Percentiles rank a stretch among this genome's conserved stretches.
phyloP scores from a whole-genome alignment of 192 early-diverging fungal genomes.

The Podochytrium sp. region DNA sequence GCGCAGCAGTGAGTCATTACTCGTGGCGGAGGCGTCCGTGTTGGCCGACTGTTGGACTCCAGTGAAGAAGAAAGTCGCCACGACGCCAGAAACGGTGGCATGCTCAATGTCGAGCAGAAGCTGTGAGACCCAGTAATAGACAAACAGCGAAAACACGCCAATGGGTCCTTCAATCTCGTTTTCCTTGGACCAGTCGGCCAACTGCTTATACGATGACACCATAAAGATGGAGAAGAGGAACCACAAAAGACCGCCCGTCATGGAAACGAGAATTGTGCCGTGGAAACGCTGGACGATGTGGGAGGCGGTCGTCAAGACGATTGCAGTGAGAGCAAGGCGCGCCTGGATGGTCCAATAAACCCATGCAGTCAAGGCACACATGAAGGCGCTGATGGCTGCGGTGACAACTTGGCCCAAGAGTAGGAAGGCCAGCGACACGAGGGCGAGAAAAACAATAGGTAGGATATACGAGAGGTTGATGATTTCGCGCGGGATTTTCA shows the following conservation, averaged over 20 bases:
- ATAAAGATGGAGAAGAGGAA: slow-evolving; percentile 69
- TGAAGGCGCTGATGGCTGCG: slow-evolving; percentile 40
- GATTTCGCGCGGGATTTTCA: not conserved
- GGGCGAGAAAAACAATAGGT: not conserved
- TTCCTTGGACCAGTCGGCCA: slow-evolving; percentile 58
- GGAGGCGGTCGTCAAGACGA: slow-evolving; percentile 79
- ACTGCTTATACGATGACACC: slow-evolving; percentile 67
- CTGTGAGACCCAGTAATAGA: slow-evolving; percentile 68
- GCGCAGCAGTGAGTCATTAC: too few relatives aligned
- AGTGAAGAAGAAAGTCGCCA: slow-evolving; percentile 81
- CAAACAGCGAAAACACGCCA: slow-evolving; percentile 33
- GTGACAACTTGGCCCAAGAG: not conserved
- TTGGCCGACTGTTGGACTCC: slow-evolving; percentile 37
- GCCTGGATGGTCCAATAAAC: slow-evolving; percentile 40
- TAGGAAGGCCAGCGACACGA: not conserved
- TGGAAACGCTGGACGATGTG: slow-evolving; percentile 76
- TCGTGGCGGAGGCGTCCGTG: slow-evolving; percentile 16
- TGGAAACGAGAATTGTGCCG: slow-evolving; percentile 75
- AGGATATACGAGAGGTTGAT: not conserved
- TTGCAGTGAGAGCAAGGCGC: slow-evolving; percentile 50
- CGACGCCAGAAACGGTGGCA: slow-evolving; percentile 75
- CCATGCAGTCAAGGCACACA: slow-evolving; percentile 43
- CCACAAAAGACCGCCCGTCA: slow-evolving; percentile 70
- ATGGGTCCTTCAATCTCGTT: slow-evolving; percentile 27
- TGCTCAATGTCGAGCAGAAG: slow-evolving; percentile 71